Base-by-base conservation (phyloP, 495 filamentous ascomycete species). In the Filosporella fistucella region DNA sequence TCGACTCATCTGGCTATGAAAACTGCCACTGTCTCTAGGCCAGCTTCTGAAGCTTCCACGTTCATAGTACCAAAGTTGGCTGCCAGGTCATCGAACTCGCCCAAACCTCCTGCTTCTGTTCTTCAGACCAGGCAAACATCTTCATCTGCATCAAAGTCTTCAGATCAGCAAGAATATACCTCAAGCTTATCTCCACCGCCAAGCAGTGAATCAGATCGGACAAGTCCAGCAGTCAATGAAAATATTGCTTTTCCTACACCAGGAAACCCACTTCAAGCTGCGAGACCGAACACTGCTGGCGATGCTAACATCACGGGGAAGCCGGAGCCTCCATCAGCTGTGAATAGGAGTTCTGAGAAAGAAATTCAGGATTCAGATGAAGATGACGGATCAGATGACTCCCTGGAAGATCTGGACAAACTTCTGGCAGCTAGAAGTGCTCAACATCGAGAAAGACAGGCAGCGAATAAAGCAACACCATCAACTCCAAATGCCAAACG, bases 331-430 rank as follows among this genome's bases (percentile, higher is more conserved):
- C 36, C 41, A 29, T 16, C 29, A 32, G 6, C 35, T 21, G 20
- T 16, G 16, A 22, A 21, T 5, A 13, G 18, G 8, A 7, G 9
- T 13, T 38, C 18, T 7, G 35, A 4, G 23, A 38, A 4, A 21
- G 35, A 38, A 13, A 82, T 89, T 42, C 75, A 70, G 33, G 74
- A 68, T 47, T 91, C 86, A 0, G 86, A 90, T 56, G 85, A 88
- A 21, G 80, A 78, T 9, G 70, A 66, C 1, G 79, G 80, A 49
- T 82, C 80, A 0, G 71, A 81, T 28, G 44, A 45, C 17, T 49
- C 47, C 11, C 42, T 61, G 17, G 48, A 49, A 28, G 58, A 61
- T 18, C 51, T 60, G 7, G 13, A 21, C 4, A 22, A 34, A 1
- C 33, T 59, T 6, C 33, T 59, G n/a, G 36, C 34, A 11, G 11